These are phyloP conservation scores for Leucogyrophana mollusca DNA, from an alignment of 768 basidiomycete genomes.

Conservation along the genomic window DNA sequence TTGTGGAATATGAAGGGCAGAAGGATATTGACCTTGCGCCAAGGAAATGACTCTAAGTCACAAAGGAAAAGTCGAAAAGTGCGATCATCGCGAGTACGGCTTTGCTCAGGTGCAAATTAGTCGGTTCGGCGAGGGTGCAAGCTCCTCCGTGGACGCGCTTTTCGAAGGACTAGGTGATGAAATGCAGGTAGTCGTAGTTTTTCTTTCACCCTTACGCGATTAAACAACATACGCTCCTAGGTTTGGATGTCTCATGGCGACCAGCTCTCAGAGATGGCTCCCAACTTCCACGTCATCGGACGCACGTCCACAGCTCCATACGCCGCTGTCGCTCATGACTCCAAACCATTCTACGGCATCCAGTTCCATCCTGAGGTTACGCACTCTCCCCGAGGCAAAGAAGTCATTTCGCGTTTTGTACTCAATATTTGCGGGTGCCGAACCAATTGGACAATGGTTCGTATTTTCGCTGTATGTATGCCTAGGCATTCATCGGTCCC, in stretches of 20 bases:
- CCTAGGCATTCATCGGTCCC: not conserved
- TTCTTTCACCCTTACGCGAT: not conserved
- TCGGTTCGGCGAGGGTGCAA: conserved; percentile 50
- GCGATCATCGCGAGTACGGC: conserved; percentile 94
- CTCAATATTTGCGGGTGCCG: conserved; percentile 80
- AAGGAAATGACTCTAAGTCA: conserved; percentile 93
- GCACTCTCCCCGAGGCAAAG: conserved; percentile 86
- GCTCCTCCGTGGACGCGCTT: conserved; percentile 61
- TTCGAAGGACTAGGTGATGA: conserved; percentile 88
- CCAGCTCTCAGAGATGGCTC: conserved; percentile 79
- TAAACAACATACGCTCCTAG: conserved; percentile 37
- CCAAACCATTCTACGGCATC: conserved; percentile 90
- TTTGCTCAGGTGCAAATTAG: conserved; percentile 78
- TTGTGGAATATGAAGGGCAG: no score
- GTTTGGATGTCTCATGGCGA: conserved; percentile 99
- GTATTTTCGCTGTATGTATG: conserved; percentile 8
- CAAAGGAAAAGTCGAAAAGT: conserved; percentile 80
- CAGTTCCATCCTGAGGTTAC: conserved; percentile 99
- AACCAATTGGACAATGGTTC: conserved; percentile 91
- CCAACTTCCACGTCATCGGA: conserved; percentile 86
- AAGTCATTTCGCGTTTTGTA: conserved; percentile 85
- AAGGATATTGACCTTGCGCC: no score
- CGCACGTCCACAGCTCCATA: conserved; percentile 84
- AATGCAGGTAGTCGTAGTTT: conserved; percentile 61
- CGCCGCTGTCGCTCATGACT: conserved; percentile 89